These are phyloP conservation scores for Lactifluus subvellereus DNA, from an alignment of 768 basidiomycete species.

Conservation along the genomic window DNA sequence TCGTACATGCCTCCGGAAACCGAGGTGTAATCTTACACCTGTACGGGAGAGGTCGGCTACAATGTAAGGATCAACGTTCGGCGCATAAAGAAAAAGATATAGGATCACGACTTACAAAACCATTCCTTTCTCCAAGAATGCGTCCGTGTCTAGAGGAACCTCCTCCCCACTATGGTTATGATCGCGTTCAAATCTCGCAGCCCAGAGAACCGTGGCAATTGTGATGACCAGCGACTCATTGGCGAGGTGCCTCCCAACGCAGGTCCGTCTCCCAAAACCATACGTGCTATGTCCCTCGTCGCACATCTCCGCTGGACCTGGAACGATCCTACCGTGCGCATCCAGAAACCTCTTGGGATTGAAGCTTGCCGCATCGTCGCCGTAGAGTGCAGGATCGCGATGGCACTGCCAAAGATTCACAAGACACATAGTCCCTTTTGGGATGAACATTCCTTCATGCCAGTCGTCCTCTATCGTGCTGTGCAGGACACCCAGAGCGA, in stretches of 20 bases:
- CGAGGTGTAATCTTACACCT: constrained; percentile 2
- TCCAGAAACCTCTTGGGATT: constrained; percentile 23
- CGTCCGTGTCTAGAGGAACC: not conserved
- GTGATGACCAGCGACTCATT: constrained; percentile 23
- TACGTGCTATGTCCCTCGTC: constrained; percentile 18
- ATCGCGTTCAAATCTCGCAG: constrained; percentile 14
- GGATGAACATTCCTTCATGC: constrained; percentile 28
- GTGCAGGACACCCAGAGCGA: not conserved
- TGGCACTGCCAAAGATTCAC: constrained; percentile 24
- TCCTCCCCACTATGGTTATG: constrained; percentile 10
- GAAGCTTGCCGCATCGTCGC: constrained; percentile 21
- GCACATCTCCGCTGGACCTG: constrained; percentile 5
- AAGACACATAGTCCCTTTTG: constrained; percentile 33
- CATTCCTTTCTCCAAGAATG: constrained; percentile 9
- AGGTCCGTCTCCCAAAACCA: not conserved
- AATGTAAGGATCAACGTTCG: not conserved
- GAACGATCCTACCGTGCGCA: not conserved
- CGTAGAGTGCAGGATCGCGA: constrained; percentile 5
- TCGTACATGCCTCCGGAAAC: constrained; percentile 1
- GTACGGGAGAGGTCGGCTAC: constrained; percentile 2
- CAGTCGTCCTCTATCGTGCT: constrained; percentile 26
- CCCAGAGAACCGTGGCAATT: not conserved
- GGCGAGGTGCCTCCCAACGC: constrained; percentile 22
- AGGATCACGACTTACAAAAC: constrained; percentile 12
- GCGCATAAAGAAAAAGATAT: too few relatives aligned